Evolutionary conservation across 768 basidiomycete species (phyloP), one percentile per base, ranked within the genome.

Genomic region (Tubosaeta brunneosetosa): DNA sequence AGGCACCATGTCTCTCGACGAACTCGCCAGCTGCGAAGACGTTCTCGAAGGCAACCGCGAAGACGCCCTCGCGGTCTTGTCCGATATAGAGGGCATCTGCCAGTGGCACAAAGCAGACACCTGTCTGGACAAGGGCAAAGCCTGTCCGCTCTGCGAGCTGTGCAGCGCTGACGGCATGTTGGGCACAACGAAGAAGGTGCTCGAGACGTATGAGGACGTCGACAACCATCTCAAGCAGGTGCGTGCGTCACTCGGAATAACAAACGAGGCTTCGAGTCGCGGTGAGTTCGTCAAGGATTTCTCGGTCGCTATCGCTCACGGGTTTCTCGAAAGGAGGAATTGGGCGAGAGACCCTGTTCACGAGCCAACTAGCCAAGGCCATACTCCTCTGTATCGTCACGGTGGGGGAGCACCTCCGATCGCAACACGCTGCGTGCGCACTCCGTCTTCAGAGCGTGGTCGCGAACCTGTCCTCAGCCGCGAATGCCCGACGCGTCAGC

Each of bases 351-450:
- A 51, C 48, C 0, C 7, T 46, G 44, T 42, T 63, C 25, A 44
- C n/a, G 36, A 60, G 32, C 34, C n/a, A 17, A 2, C 13, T 55
- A 11, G 55, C 61, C 32, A 62, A 52, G 51, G 3, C 34, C 4
- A 1, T 52, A 0, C 47, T 63, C 34, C 6, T 55, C 38, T 38
- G 45, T 27, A 33, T 57, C 38, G 38, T 51, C 16, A 32, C 51
- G 38, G 37, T 25, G n/a, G 61, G 61, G 6, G 55, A 63, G 8
- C 12, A 37, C 17, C 61, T 63, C 17, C 61, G 53, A 25, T 44
- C 38, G 8, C 55, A 55, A 6, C 58, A 63, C 22, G 45, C 36
- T 19, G 16, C 26, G 1, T 62, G 61, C 61, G 45, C 49, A 33
- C 41, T 31, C 13, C 61, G 55, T 33, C 58, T 63, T 43, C 55